Evolutionary conservation across 2,329 filamentous ascomycete species (phyloP), one percentile per base, ranked within the genome.

Genomic region (Beauveria scarabaeidicola): DNA sequence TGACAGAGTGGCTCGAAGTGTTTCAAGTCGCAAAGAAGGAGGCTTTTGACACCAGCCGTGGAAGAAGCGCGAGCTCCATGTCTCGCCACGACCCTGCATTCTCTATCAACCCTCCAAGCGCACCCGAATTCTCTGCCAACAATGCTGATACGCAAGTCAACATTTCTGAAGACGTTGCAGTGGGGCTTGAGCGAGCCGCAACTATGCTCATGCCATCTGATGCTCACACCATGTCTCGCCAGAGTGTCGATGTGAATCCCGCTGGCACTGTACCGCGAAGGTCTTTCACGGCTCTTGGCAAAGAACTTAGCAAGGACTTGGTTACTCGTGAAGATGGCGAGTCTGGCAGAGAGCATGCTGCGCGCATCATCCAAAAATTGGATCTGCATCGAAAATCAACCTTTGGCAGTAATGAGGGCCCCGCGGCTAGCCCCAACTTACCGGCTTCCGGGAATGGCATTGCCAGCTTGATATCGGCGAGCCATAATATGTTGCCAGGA

Each of bases 1-100:
- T 99, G n/a, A 91, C 89, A 61, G 90, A 96, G 67, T 99, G 94
- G 94, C 85, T 99, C 59, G 85, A 90, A 64, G 87, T 93, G 0
- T 97, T 99, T 66, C 93, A 99, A 66, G 84, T 92, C 17, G 92
- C 93, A 57, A 99, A 99, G 75, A 90, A 92, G 66, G 91, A 88
- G 69, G 93, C 93, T 0, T 83, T 99, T 52, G 90, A 97, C 69
- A 87, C 81, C 17, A 87, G 78, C 67, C 81, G 85, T 64, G 79
- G 77, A 36, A 75, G 79, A 54, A 78, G 78, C 52, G 77, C 70
- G 59, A 74, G 72, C 23, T 70, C 75, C 2, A 69, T 81, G 5
- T 73, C 77, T 5, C 79, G 80, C 25, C 68, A 80, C 51, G 87
- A 88, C 66, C 85, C 92, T 57, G 94, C 94, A 13, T 99, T 97